phyloP scores from a whole-genome alignment of 2,329 filamentous ascomycete species.

The Ophiocordyceps sinensis region DNA sequence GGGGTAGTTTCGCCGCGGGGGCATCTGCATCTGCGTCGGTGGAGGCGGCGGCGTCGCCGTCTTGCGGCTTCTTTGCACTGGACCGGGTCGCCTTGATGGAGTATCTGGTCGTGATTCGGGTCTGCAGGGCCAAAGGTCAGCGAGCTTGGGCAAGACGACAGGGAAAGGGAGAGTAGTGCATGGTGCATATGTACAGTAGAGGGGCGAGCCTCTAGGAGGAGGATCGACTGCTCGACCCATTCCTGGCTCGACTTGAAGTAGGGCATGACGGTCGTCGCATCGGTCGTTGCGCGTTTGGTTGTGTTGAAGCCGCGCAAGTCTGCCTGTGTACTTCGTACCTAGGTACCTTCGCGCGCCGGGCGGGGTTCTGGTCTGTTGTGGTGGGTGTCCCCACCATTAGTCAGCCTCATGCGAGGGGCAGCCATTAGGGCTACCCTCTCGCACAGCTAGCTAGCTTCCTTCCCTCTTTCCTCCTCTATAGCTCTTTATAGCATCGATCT shows the following conservation, averaged over 20 bases:
- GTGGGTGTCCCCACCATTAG: no score
- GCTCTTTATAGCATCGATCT: no score
- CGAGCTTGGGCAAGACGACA: not conserved
- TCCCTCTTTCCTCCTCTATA: no score
- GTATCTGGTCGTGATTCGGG: conserved; percentile 87
- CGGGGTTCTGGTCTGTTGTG: no score
- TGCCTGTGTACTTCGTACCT: no score
- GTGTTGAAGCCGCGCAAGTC: not conserved
- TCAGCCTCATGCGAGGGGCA: no score
- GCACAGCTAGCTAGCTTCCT: no score
- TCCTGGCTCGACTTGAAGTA: conserved; percentile 72
- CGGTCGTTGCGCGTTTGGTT: not conserved
- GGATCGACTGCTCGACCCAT: conserved; percentile 78
- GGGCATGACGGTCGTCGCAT: conserved; percentile 44
- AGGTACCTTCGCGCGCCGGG: no score
- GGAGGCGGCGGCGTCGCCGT: conserved; percentile 11
- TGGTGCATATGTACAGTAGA: conserved; percentile 46
- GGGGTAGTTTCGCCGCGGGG: conserved; percentile 31
- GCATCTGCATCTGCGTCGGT: conserved; percentile 10
- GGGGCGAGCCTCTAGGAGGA: conserved; percentile 76
- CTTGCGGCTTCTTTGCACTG: conserved; percentile 10
- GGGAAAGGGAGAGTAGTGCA: not conserved
- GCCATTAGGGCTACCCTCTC: no score
- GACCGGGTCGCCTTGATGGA: conserved; percentile 40
- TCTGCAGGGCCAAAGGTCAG: conserved; percentile 34